Evolutionary conservation across 805 yeast species (phyloP), one percentile per base, ranked within the genome.

Genomic region (Scheffersomyces ergatensis): DNA sequence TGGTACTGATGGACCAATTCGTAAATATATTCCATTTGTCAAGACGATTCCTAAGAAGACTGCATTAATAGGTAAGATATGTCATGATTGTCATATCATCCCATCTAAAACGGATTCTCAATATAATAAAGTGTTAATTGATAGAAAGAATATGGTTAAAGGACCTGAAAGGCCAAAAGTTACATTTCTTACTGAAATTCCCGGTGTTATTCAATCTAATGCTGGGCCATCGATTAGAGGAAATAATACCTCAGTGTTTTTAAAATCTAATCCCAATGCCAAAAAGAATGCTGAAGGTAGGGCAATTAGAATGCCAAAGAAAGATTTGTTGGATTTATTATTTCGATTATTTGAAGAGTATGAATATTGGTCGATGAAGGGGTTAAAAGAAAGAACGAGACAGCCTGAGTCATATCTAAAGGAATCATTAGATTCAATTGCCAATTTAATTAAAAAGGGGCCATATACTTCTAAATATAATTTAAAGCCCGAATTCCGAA

Each of bases 301-400:
- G 57, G 95, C 97, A 25, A 88, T 86, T 49, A 80, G 99, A 60
- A 87, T 93, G 84, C 96, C 96, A 29, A 82, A 87, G 68, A 88
- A 86, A 60, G 97, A 89, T 48, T 76, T 93, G 43, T 77, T 92
- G 74, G 97, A 90, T 63, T 67, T 87, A 50, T 68, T 93, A 51
- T 93, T 93, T 78, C 77, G 85, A 51, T 72, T 92, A 54, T 93
- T 93, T 63, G 97, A 89, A 62, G 95, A 90, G 60, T 89, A 85
- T 61, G 97, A 92, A 58, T 93, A 90, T 63, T 93, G 99, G 99
- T 82, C 93, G 9, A 75, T 93, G 74, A 89, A 89, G 64, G 97
- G 97, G 30, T 72, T 93, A 46, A 85, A 89, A 56, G 99, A 93
- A 60, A 78, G 96, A 51, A 89, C 97, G 2, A 83, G 84, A 54